These are phyloP conservation scores for Fraxinus floribunda DNA, from an alignment of 305 asterid species.

Conservation along the genomic window DNA sequence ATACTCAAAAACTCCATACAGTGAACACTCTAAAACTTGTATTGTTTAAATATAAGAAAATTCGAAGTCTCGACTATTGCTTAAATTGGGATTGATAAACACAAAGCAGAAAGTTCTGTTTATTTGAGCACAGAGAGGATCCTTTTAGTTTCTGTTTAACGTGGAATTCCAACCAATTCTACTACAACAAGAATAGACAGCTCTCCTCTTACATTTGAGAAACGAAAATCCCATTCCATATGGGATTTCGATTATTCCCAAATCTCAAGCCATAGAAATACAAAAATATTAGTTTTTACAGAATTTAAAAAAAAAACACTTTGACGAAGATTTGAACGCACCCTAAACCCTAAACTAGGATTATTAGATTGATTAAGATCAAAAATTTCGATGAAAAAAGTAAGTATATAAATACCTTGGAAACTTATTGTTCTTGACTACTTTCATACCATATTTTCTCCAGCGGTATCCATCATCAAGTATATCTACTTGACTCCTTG, in stretches of 20 bases:
- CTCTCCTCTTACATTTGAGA: background rate
- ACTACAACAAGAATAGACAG: background rate
- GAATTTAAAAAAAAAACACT: too few species aligned
- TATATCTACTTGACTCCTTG: conserved; percentile 49
- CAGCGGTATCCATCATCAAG: conserved; percentile 54
- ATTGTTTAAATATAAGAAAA: background rate
- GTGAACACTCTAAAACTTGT: background rate
- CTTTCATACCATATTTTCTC: conserved; percentile 52
- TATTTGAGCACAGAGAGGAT: background rate
- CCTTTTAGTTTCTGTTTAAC: background rate
- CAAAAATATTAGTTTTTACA: too few species aligned
- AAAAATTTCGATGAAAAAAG: background rate
- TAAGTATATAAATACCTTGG: conserved; percentile 35
- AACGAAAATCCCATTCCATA: background rate
- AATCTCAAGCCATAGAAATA: background rate
- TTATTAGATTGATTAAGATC: background rate
- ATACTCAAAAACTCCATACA: too few species aligned
- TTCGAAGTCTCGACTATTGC: background rate
- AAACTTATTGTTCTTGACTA: conserved; percentile 44
- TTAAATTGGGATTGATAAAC: background rate
- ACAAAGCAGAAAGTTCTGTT: background rate
- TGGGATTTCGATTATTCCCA: background rate
- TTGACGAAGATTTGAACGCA: background rate
- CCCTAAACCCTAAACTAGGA: background rate
- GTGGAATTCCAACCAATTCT: background rate